Conservation (phyloP, 106 monocot genomes). For the Agapanthus africanus region DNA sequence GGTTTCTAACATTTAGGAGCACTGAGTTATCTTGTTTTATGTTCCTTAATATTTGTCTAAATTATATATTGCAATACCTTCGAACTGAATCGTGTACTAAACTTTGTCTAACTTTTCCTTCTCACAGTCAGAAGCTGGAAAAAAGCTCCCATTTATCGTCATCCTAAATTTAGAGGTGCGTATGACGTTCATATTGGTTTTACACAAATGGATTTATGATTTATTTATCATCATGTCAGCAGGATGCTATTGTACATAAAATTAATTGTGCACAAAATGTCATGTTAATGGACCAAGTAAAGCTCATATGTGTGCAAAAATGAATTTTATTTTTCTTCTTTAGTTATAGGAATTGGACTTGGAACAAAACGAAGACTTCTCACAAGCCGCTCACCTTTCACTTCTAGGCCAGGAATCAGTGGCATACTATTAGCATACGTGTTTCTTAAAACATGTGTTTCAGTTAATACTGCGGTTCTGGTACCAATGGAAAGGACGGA, state of each 20-base stretch:
- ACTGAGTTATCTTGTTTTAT: background rate
- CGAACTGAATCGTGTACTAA: no score
- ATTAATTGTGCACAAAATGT: background rate
- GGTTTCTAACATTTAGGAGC: background rate
- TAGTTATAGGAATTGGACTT: no score
- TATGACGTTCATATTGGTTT: background rate
- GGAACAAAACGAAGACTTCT: no score
- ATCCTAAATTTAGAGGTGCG: conserved; percentile 81
- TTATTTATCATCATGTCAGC: background rate
- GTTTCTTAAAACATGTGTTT: background rate
- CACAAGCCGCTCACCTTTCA: no score
- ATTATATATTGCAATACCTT: background rate
- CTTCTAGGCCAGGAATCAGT: no score
- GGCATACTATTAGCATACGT: background rate
- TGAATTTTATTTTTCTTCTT: no score
- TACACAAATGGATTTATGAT: background rate
- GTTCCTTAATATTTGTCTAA: background rate
- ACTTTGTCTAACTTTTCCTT: conserved; percentile 7
- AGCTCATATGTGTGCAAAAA: background rate
- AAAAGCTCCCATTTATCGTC: conserved; percentile 83
- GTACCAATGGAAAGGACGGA: background rate
- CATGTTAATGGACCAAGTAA: background rate
- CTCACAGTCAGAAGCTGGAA: conserved; percentile 76
- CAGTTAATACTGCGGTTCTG: background rate
- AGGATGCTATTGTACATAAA: background rate